Evolutionary conservation across 2,329 filamentous ascomycete species (phyloP).

Genomic region (Sarocladiaceae sp.): DNA sequence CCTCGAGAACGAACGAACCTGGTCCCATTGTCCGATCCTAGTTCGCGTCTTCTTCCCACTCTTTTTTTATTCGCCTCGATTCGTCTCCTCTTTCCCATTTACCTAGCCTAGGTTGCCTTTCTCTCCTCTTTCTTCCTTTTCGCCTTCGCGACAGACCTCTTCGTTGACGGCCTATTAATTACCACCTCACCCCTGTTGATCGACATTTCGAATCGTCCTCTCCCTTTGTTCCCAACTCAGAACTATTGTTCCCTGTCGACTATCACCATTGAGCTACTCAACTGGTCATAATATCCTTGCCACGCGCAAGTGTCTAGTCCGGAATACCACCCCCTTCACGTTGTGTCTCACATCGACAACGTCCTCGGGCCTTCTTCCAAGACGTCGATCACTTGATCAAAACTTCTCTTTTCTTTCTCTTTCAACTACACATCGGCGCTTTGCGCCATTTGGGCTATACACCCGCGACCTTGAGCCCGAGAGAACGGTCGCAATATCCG

Average conservation of each 20-base stretch:
- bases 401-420: neutral
- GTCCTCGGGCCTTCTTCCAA: neutral
- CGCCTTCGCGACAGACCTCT: neutral
- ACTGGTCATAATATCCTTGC: neutral
- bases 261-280: neutral
- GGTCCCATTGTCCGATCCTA: no score
- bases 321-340: neutral
- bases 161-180: neutral
- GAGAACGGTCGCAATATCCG: neutral
- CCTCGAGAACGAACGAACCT: no score
- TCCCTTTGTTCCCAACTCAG: neutral
- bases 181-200: constrained; percentile 4
- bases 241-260: neutral
- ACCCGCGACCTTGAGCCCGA: neutral
- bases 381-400: neutral
- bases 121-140: neutral
- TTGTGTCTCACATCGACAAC: constrained; percentile 3
- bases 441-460: neutral
- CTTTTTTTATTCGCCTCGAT: neutral
- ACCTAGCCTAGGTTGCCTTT: neutral
- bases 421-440: neutral
- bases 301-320: neutral
- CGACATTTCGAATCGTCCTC: constrained; percentile 7
- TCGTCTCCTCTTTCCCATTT: no score
- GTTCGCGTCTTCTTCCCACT: no score